Conservation (phyloP, 2,329 filamentous ascomycete genomes). For the Sphaerulina populicola region DNA sequence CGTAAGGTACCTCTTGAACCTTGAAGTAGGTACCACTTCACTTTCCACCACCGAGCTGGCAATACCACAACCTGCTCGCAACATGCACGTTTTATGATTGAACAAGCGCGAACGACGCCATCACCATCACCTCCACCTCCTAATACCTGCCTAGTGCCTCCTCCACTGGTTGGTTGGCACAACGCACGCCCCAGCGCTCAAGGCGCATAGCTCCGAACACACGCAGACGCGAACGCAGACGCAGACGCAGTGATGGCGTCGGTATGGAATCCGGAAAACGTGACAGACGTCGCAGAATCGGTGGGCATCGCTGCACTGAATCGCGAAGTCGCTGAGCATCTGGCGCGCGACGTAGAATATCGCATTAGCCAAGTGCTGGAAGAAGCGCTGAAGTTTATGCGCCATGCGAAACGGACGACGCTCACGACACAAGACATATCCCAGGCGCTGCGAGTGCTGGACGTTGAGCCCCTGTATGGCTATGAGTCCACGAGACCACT, state of each 20-base stretch:
- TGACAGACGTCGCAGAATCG: conserved; percentile 91
- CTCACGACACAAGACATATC: conserved; percentile 84
- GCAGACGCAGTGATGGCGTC: conserved; percentile 33
- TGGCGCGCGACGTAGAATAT: conserved; percentile 92
- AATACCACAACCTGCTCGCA: no score
- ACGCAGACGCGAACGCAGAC: not conserved
- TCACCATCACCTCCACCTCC: not conserved
- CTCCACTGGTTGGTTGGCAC: not conserved
- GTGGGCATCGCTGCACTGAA: conserved; percentile 74
- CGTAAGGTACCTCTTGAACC: no score
- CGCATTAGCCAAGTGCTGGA: conserved; percentile 87
- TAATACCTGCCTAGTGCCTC: not conserved
- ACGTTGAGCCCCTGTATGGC: conserved; percentile 91
- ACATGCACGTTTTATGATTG: no score
- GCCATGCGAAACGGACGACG: conserved; percentile 74
- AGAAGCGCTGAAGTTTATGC: conserved; percentile 94
- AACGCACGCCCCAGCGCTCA: not conserved
- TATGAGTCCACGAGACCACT: conserved; percentile 88
- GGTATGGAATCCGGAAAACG: conserved; percentile 94
- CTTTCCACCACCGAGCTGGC: no score
- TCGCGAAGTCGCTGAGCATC: conserved; percentile 77
- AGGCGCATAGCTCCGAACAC: not conserved
- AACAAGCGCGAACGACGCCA: not conserved
- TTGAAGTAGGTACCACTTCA: no score
- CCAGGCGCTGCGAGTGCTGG: conserved; percentile 73